Evolutionary conservation across 192 early-diverging fungal genomes (phyloP), one percentile per base, ranked within the genome.

Genomic region (Phycomyces blakesleeanus): DNA sequence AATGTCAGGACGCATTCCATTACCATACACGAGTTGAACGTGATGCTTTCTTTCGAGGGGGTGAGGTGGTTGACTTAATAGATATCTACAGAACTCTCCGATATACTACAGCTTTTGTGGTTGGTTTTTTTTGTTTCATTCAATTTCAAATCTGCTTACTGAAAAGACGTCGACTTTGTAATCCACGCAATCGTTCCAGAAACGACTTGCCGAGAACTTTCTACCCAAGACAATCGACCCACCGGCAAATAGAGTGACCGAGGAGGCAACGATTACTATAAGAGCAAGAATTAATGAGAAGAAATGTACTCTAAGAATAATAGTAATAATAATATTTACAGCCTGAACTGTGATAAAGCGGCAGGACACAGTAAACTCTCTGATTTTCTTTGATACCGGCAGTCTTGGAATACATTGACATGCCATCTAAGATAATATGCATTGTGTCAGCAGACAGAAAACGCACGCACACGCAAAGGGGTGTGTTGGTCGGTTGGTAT

Each of bases 61-160:
- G 37, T 61, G 44, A 15, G 74, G 60, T 0, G 86, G 84, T 20
- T 73, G 73, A 53, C 68, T 68, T 10, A 89, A 26, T 20, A 91
- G 66, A 54, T 87, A 91, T 58, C 87, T 77, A 49, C 82, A 84
- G 24, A 90, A 72, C 59, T 90, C 88, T 49, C 88, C 86, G 67
- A 88, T 86, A 47, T 88, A 87, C 65, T 85, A 78, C 7, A 41
- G 72, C 40, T 7, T 7, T 34, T 5, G 29, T n/a, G 29, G 29
- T 34, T 7, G 7, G 29, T 7, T 5, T 5, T 34, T 34, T 5
- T 34, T 34, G 29, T 34, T 7, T 34, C 2, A 2, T 7, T 34
- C 29, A 47, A 47, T 47, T 14, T 14, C 12, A 18, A 47, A 47
- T 3, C 44, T 15, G 5, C 44, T 40, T 77, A 80, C 78, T 37